These are phyloP conservation scores for Ambrosiella beaveri DNA, from an alignment of 2,329 filamentous ascomycete genomes.

Conservation along the genomic window DNA sequence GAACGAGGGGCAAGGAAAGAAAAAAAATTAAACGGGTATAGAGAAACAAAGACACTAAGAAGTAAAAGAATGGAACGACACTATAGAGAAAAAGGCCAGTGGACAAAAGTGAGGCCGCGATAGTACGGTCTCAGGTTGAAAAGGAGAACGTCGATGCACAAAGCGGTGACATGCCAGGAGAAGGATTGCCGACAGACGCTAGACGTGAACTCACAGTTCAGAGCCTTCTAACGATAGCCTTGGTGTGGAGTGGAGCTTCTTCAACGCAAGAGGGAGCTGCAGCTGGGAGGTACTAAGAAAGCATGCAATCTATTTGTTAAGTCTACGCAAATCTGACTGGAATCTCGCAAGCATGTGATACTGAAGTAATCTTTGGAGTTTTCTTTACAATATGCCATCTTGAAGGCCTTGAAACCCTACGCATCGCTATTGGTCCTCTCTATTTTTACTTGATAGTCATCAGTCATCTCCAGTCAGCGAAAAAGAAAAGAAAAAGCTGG, in stretches of 20 bases:
- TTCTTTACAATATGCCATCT: too few relatives aligned
- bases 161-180: slow-evolving; percentile 12
- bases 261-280: neutral
- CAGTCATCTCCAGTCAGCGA: neutral
- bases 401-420: too few relatives aligned
- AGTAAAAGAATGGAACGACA: neutral
- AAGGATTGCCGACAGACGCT: neutral
- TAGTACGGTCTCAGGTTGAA: neutral
- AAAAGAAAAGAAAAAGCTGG: slow-evolving; percentile 9
- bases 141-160: slow-evolving; percentile 1
- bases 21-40: slow-evolving; percentile 7
- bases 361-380: too few relatives aligned
- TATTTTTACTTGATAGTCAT: neutral
- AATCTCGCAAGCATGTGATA: too few relatives aligned
- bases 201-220: slow-evolving; percentile 9
- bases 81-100: neutral
- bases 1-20: neutral
- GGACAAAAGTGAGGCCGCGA: neutral
- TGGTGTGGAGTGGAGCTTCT: slow-evolving; percentile 7
- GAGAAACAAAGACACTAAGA: neutral
- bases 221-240: slow-evolving; percentile 1
- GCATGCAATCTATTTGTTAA: neutral
- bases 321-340: too few relatives aligned
- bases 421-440: neutral
- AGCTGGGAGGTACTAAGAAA: neutral